phyloP scores from a whole-genome alignment of 2,329 filamentous ascomycete genomes.

The Paramyrothecium roridum region DNA sequence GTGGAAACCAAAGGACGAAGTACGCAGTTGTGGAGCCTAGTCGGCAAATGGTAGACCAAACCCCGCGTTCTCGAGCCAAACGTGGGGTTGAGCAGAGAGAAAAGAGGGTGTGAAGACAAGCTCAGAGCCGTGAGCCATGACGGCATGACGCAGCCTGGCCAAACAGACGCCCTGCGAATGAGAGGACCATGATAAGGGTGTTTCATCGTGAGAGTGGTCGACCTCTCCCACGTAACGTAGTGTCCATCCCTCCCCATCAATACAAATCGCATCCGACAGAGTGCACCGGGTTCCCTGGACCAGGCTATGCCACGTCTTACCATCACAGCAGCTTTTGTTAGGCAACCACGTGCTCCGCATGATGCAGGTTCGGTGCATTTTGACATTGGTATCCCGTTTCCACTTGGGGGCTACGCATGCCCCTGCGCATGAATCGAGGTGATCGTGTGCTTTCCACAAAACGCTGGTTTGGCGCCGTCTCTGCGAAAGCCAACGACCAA shows the following conservation, averaged over 20 bases:
- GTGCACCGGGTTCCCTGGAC: neutral
- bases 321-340: neutral
- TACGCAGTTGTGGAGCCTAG: too few relatives aligned
- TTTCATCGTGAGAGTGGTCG: neutral
- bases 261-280: neutral
- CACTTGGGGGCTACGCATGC: neutral
- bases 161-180: neutral
- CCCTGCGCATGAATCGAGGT: neutral
- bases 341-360: neutral
- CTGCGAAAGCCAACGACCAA: too few relatives aligned
- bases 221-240: neutral
- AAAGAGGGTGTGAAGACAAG: neutral
- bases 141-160: neutral
- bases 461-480: too few relatives aligned
- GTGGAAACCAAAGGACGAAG: too few relatives aligned
- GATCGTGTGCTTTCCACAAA: neutral
- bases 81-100: neutral
- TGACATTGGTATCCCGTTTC: neutral
- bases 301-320: neutral
- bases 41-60: neutral
- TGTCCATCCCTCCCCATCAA: neutral
- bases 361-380: neutral
- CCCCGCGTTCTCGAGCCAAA: neutral
- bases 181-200: neutral
- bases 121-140: neutral